Evolutionary conservation across 805 yeast species (phyloP), one percentile per base, ranked within the genome.

Genomic region (Blastobotrys peoriensis): DNA sequence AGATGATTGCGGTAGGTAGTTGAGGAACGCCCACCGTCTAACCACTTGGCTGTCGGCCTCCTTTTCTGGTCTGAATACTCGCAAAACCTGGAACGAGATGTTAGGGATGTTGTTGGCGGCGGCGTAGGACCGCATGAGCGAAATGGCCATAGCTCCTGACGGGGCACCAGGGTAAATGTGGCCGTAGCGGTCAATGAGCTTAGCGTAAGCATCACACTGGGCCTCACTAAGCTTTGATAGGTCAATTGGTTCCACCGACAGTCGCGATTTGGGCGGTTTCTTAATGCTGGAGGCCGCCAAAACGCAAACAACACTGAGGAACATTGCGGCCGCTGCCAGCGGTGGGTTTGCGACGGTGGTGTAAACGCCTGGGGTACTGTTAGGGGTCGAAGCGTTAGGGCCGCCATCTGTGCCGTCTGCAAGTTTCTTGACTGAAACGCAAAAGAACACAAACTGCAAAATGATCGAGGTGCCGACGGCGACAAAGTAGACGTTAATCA

Each of bases 101-200:
- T 49, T 48, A 3, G 41, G 48, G 47, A 60, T 54, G 3, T 57
- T 50, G 10, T 25, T 23, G 15, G 62, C 56, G 13, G 38, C 41
- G 3, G 55, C 46, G 42, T 62, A 64, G 1, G 67, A 62, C 45
- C 45, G 46, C 56, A 64, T 56, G 40, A 64, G 47, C 3, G 63
- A 56, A 4, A 64, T 41, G 3, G 67, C 68, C 37, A 60, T 50
- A 10, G 41, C 47, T n/a, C 68, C 68, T 3, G 53, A 49, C 2
- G 65, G 60, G 1, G 64, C 46, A 19, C 65, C 66, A 3, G 67
- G 64, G 28, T 41, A 46, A 18, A 40, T 33, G 13, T 51, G 49
- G 38, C 60, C 57, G 44, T 57, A 57, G n/a, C 51, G 50, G 37
- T 64, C 66, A 21, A 64, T 62, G 4, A 64, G 53, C 10, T 46